Evolutionary conservation across 1,284 basidiomycete species (phyloP).

Genomic region (Ustilago tritici): DNA sequence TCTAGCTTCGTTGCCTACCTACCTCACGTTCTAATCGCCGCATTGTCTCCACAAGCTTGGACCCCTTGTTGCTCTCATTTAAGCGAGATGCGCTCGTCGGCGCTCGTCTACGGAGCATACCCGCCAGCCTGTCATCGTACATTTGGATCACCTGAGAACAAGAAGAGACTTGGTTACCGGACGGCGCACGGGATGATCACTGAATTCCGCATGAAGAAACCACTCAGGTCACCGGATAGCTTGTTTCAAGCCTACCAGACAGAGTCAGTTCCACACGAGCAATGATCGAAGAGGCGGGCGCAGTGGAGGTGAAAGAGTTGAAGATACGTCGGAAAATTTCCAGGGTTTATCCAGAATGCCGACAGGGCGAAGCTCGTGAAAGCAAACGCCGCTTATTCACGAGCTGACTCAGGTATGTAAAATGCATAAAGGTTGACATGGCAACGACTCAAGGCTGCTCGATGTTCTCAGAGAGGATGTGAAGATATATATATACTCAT

Average conservation of each 20-base stretch:
- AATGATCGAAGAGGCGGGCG: too few species aligned
- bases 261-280: too few species aligned
- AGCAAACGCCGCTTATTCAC: too few species aligned
- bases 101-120: background rate
- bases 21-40: background rate
- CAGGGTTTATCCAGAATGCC: too few species aligned
- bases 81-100: background rate
- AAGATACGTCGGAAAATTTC: too few species aligned
- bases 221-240: background rate
- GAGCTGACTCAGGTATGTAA: too few species aligned
- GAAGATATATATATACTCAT: too few species aligned
- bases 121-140: background rate
- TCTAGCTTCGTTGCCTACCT: background rate
- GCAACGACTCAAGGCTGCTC: too few species aligned
- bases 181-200: conserved; percentile 5
- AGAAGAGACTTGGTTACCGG: background rate
- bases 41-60: conserved; percentile 10
- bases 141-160: background rate
- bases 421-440: too few species aligned
- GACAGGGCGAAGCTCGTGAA: too few species aligned
- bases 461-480: too few species aligned
- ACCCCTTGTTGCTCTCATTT: background rate
- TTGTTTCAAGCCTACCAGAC: background rate
- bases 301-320: background rate
- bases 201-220: background rate